phyloP scores from a whole-genome alignment of 2,329 filamentous ascomycete genomes.

The Fusarium nematophilum region DNA sequence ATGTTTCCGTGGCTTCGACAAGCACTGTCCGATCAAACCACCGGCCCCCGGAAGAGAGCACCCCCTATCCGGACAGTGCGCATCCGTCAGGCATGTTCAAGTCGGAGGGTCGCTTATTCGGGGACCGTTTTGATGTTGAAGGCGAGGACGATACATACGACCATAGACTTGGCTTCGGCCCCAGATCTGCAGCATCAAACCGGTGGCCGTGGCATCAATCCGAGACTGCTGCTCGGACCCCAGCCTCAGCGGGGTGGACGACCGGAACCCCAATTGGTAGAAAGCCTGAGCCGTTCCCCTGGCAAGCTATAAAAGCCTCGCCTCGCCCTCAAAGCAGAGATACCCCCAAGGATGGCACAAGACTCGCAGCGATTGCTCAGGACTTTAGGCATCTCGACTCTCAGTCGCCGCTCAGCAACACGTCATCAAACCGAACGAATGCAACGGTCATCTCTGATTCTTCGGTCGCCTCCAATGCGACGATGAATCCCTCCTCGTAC shows the following conservation, averaged over 20 bases:
- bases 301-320: constrained; percentile 27
- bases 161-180: constrained; percentile 32
- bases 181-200: constrained; percentile 26
- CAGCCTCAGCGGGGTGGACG: constrained; percentile 23
- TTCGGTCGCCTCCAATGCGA: constrained; percentile 1
- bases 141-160: constrained; percentile 3
- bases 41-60: constrained; percentile 46
- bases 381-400: background rate
- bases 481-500: background rate
- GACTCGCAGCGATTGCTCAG: background rate
- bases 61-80: constrained; percentile 44
- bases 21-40: constrained; percentile 43
- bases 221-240: constrained; percentile 27
- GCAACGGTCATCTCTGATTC: constrained; percentile 14
- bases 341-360: background rate
- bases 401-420: constrained; percentile 18
- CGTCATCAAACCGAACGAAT: constrained; percentile 19
- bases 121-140: constrained; percentile 25
- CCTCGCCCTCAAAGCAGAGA: background rate
- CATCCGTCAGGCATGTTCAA: constrained; percentile 32
- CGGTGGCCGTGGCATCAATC: constrained; percentile 39
- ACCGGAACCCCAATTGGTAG: constrained; percentile 34
- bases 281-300: constrained; percentile 39
- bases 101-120: constrained; percentile 31
- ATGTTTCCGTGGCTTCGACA: constrained; percentile 36